These are phyloP conservation scores for Huntiella bhutanensis DNA, from an alignment of 2,329 filamentous ascomycete genomes.

Conservation along the genomic window DNA sequence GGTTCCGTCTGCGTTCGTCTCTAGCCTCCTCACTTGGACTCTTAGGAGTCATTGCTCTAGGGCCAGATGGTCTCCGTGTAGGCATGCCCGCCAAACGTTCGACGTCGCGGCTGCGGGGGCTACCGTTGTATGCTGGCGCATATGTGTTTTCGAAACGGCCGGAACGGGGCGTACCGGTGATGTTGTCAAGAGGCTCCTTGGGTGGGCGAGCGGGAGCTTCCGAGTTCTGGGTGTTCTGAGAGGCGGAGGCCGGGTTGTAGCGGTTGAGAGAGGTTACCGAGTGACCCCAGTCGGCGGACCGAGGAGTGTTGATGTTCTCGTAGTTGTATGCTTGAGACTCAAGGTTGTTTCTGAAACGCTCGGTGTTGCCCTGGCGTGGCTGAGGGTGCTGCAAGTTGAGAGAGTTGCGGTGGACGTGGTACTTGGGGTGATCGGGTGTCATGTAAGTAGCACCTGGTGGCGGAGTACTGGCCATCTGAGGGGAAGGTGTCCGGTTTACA, in stretches of 20 bases:
- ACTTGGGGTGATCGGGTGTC: constrained; percentile 52
- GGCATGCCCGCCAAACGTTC: constrained; percentile 33
- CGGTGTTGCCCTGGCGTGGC: constrained; percentile 52
- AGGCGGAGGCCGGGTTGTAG: constrained; percentile 27
- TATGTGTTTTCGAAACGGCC: constrained; percentile 22
- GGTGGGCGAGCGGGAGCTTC: constrained; percentile 38
- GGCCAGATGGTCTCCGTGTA: constrained; percentile 36
- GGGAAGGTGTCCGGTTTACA: constrained; percentile 17
- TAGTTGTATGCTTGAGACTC: constrained; percentile 56
- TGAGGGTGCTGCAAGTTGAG: constrained; percentile 65
- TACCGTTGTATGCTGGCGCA: constrained; percentile 32
- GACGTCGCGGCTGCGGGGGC: constrained; percentile 38
- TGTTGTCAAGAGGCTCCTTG: constrained; percentile 38
- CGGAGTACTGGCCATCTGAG: constrained; percentile 19
- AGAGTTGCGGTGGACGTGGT: constrained; percentile 65
- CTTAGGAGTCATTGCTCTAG: constrained; percentile 41
- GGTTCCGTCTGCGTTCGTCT: constrained; percentile 34
- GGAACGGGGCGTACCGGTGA: constrained; percentile 1
- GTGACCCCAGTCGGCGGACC: constrained; percentile 42
- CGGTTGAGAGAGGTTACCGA: constrained; percentile 40
- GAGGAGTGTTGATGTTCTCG: constrained; percentile 39
- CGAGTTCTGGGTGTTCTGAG: constrained; percentile 26
- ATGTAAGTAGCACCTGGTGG: constrained; percentile 33
- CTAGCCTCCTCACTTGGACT: constrained; percentile 25
- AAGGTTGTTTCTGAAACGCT: constrained; percentile 53